These are phyloP conservation scores for Cladosporium phlei DNA, from an alignment of 2,329 filamentous ascomycete species.

Conservation along the genomic window DNA sequence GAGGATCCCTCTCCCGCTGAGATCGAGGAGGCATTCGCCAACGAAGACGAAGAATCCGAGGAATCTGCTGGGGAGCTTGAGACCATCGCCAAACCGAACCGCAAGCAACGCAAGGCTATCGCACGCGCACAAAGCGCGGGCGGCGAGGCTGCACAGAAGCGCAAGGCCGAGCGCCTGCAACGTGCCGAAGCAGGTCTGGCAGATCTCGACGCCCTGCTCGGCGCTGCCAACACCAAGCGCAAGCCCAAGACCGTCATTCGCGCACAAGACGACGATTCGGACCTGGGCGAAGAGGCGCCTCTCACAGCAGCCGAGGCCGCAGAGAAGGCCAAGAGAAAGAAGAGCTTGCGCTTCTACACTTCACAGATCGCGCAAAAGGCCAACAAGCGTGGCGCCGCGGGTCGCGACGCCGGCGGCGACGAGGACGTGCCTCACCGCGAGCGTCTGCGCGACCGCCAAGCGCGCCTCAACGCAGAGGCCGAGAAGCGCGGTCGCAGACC, in stretches of 20 bases:
- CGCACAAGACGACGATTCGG: constrained; percentile 58
- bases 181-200: constrained; percentile 67
- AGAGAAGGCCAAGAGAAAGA: constrained; percentile 85
- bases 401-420: constrained; percentile 72
- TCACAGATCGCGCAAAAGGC: constrained; percentile 94
- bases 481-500: constrained; percentile 69
- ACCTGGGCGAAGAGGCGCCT: constrained; percentile 85
- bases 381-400: constrained; percentile 72
- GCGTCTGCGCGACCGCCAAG: constrained; percentile 77
- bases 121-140: constrained; percentile 50
- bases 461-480: constrained; percentile 81
- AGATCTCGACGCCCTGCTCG: constrained; percentile 62
- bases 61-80: not conserved
- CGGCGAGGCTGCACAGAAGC: constrained; percentile 50
- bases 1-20: constrained; percentile 15
- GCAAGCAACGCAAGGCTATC: constrained; percentile 32
- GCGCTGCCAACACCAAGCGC: constrained; percentile 35
- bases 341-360: constrained; percentile 93
- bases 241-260: constrained; percentile 45
- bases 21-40: constrained; percentile 4
- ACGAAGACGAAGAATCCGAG: constrained; percentile 5
- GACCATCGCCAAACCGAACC: constrained; percentile 7
- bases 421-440: constrained; percentile 83
- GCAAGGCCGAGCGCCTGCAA: constrained; percentile 49
- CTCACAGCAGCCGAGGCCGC: constrained; percentile 74